phyloP scores from a whole-genome alignment of 257 asterid species.

The Leonotis leonurus region DNA sequence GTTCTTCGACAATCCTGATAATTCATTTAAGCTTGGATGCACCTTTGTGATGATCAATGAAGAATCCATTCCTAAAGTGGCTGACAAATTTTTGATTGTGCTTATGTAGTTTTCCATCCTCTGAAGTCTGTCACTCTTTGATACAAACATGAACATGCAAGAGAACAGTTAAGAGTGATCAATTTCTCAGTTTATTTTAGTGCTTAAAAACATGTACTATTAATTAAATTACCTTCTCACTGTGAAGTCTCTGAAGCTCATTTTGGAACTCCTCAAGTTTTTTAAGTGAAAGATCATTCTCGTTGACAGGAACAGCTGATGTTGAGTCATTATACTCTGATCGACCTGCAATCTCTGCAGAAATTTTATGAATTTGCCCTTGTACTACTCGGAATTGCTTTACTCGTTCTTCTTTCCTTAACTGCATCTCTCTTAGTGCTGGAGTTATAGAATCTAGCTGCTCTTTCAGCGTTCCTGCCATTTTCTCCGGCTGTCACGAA shows the following conservation, averaged over 20 bases:
- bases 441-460: slow-evolving; percentile 82
- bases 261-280: slow-evolving; percentile 80
- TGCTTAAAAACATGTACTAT: not conserved
- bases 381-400: slow-evolving; percentile 78
- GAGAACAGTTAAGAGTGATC: slow-evolving; percentile 1
- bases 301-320: slow-evolving; percentile 43
- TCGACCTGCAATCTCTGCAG: slow-evolving; percentile 79
- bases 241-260: slow-evolving; percentile 85
- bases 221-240: slow-evolving; percentile 57
- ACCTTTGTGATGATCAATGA: slow-evolving; percentile 90
- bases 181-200: not conserved
- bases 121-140: slow-evolving; percentile 78
- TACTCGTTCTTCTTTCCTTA: slow-evolving; percentile 71
- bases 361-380: slow-evolving; percentile 71
- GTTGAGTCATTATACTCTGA: slow-evolving; percentile 68
- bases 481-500: slow-evolving; percentile 78
- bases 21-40: slow-evolving; percentile 89
- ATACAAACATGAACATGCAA: slow-evolving; percentile 11
- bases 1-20: slow-evolving; percentile 89
- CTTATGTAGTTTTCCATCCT: slow-evolving; percentile 71
- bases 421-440: slow-evolving; percentile 79
- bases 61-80: slow-evolving; percentile 82
- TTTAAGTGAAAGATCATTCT: slow-evolving; percentile 74
- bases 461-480: slow-evolving; percentile 79
- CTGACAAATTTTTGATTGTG: slow-evolving; percentile 53